Evolutionary conservation across 2,329 filamentous ascomycete species (phyloP).

Genomic region (Diaporthe sp.): DNA sequence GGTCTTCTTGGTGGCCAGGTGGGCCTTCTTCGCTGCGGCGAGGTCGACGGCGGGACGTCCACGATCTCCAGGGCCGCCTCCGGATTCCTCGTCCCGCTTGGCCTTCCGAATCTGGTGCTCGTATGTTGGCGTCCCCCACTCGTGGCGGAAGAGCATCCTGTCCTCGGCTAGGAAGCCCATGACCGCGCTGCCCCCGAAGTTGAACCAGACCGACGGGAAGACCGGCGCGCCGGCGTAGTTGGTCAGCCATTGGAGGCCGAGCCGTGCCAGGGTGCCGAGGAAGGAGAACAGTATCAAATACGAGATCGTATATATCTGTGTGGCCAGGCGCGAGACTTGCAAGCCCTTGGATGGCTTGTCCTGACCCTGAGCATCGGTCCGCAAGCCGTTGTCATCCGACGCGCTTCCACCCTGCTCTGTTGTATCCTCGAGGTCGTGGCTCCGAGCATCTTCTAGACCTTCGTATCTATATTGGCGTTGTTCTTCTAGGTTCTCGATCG

Average conservation of each 20-base stretch:
- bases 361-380: not conserved
- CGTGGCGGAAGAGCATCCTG: slow-evolving; percentile 75
- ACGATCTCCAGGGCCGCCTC: slow-evolving; percentile 38
- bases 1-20: slow-evolving; percentile 79
- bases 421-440: slow-evolving; percentile 39
- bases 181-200: slow-evolving; percentile 81
- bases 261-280: slow-evolving; percentile 82
- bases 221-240: slow-evolving; percentile 82
- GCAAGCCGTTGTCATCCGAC: not conserved
- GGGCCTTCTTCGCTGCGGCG: slow-evolving; percentile 63
- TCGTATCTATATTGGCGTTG: slow-evolving; percentile 46
- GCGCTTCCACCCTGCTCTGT: not conserved
- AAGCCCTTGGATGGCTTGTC: not conserved
- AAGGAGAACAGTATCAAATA: slow-evolving; percentile 89
- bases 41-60: slow-evolving; percentile 45
- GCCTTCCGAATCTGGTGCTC: slow-evolving; percentile 48
- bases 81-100: slow-evolving; percentile 52
- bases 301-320: slow-evolving; percentile 77
- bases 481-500: slow-evolving; percentile 46
- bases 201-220: slow-evolving; percentile 86
- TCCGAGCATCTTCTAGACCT: slow-evolving; percentile 48
- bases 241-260: slow-evolving; percentile 84
- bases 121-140: slow-evolving; percentile 65
- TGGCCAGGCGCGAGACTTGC: slow-evolving; percentile 60
- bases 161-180: slow-evolving; percentile 91